phyloP scores from a whole-genome alignment of 768 basidiomycete genomes.

The Scleroderma bovista region DNA sequence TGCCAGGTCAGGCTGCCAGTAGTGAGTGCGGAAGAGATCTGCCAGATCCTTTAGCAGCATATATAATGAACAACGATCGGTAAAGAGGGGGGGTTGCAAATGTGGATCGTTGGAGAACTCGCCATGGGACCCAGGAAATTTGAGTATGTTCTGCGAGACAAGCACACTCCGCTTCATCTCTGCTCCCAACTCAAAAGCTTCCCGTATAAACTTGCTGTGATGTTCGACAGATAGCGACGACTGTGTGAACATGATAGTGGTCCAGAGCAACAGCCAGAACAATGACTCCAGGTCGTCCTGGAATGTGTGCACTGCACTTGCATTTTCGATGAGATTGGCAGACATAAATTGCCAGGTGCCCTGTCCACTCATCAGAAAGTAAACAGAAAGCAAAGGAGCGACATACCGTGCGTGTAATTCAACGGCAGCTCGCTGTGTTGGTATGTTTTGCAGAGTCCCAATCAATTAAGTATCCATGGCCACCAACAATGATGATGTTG shows the following conservation, averaged over 20 bases:
- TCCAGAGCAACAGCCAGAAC: slow-evolving; percentile 3
- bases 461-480: slow-evolving; percentile 16
- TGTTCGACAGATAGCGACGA: not conserved
- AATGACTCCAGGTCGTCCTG: slow-evolving; percentile 1
- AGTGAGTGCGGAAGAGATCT: not conserved
- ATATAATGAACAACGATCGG: too few species aligned
- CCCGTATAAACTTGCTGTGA: not conserved
- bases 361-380: slow-evolving; percentile 13
- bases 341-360: slow-evolving; percentile 33
- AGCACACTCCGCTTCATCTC: not conserved
- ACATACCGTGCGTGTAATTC: slow-evolving; percentile 4
- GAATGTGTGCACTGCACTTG: slow-evolving; percentile 1
- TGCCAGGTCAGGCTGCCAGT: not conserved
- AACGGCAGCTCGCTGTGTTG: not conserved
- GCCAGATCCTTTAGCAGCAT: not conserved
- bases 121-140: not conserved
- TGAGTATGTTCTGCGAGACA: not conserved
- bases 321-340: slow-evolving; percentile 9
- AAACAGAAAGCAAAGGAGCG: not conserved
- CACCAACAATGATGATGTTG: slow-evolving; percentile 15
- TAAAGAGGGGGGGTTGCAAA: too few species aligned
- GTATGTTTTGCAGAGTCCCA: slow-evolving; percentile 18
- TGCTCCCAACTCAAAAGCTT: not conserved
- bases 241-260: not conserved
- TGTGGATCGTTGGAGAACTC: not conserved